Evolutionary conservation across 2,329 filamentous ascomycete genomes (phyloP).

Genomic region (Fusarium sp.): DNA sequence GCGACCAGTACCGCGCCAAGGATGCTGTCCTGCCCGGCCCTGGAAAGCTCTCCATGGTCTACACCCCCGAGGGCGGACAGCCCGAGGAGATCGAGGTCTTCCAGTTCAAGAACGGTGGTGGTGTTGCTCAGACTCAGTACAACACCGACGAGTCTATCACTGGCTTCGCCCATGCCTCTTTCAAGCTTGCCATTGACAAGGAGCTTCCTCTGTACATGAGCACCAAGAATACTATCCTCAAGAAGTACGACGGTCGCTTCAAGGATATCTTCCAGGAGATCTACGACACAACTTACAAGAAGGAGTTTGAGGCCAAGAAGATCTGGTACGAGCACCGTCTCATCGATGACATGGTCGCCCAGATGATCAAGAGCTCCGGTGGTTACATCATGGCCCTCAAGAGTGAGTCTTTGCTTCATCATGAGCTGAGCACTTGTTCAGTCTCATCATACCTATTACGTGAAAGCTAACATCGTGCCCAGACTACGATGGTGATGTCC

Average conservation of each 20-base stretch:
- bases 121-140: constrained; percentile 94
- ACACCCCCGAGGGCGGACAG: constrained; percentile 83
- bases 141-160: constrained; percentile 96
- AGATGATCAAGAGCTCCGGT: constrained; percentile 99
- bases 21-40: constrained; percentile 84
- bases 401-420: constrained; percentile 67
- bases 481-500: constrained; percentile 99
- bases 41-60: constrained; percentile 94
- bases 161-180: constrained; percentile 94
- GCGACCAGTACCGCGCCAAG: constrained; percentile 98
- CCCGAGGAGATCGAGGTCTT: constrained; percentile 89
- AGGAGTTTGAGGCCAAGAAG: constrained; percentile 85
- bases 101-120: constrained; percentile 86
- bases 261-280: constrained; percentile 99
- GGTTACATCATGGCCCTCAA: constrained; percentile 98
- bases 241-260: constrained; percentile 98
- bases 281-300: constrained; percentile 87
- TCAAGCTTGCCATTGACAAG: constrained; percentile 93
- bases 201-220: constrained; percentile 97
- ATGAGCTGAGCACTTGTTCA: constrained; percentile 18
- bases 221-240: constrained; percentile 99
- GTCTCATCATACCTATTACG: background rate
- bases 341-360: constrained; percentile 99
- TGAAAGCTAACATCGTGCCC: constrained; percentile 27
- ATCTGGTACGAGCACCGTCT: constrained; percentile 99